A percentile compares a stretch with the other conserved stretches of the same genome.
Conservation (phyloP, 148 eudicot genomes). For the Rhododendron simsii region DNA sequence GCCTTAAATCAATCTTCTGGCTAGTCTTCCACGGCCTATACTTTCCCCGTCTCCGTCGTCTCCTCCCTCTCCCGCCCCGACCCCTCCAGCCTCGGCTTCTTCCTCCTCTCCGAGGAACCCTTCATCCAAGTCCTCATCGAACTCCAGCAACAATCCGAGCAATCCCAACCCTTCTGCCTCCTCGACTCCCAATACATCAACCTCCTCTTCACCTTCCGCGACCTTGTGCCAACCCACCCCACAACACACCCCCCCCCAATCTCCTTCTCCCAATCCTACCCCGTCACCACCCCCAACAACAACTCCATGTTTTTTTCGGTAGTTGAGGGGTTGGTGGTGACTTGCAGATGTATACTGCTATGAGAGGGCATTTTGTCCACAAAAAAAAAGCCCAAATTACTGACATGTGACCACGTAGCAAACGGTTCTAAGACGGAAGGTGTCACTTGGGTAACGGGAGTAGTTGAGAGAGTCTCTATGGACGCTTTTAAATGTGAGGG, state of each 20-base stretch:
- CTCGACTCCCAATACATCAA: constrained; percentile 57
- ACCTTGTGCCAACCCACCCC: too few species aligned
- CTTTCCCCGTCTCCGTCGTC: constrained; percentile 44
- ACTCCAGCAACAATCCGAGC: constrained; percentile 41
- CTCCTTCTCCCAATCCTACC: constrained; percentile 42
- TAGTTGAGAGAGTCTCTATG: too few species aligned
- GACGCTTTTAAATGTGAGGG: too few species aligned
- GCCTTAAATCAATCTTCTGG: too few species aligned
- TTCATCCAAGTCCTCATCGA: constrained; percentile 70
- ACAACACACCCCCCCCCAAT: constrained; percentile 14
- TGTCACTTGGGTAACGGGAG: too few species aligned
- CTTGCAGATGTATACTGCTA: too few species aligned
- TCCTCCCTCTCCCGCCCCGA: constrained; percentile 41
- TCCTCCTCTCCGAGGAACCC: constrained; percentile 75
- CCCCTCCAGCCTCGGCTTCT: constrained; percentile 72
- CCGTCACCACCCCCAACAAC: constrained; percentile 51
- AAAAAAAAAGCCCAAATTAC: too few species aligned
- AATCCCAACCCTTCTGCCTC: constrained; percentile 42
- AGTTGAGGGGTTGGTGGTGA: too few species aligned
- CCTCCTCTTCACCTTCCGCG: constrained; percentile 60
- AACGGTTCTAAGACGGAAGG: too few species aligned
- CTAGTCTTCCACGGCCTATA: too few species aligned
- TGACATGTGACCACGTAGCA: too few species aligned
- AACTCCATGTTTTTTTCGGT: constrained; percentile 66
- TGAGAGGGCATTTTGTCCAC: too few species aligned